Evolutionary conservation across 2,329 filamentous ascomycete species (phyloP).

Genomic region (Stromatinia cepivora): DNA sequence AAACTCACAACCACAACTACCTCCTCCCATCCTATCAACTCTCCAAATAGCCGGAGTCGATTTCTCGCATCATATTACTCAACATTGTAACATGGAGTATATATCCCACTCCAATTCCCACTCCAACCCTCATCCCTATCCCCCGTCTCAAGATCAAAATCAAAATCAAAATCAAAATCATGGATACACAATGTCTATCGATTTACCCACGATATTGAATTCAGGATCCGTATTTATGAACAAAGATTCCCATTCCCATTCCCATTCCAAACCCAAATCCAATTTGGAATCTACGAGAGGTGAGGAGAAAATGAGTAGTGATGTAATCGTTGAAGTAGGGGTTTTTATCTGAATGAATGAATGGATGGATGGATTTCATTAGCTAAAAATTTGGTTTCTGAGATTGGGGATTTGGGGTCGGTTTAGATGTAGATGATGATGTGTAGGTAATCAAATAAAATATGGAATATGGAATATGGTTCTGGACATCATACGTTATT

Average conservation of each 20-base stretch:
- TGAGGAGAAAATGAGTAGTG: neutral
- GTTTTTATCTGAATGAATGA: neutral
- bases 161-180: neutral
- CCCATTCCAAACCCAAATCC: too few relatives aligned
- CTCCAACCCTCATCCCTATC: too few relatives aligned
- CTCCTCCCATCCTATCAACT: neutral
- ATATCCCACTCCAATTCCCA: neutral
- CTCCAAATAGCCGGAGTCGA: neutral
- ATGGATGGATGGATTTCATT: too few relatives aligned
- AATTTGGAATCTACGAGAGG: neutral
- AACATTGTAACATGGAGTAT: too few relatives aligned
- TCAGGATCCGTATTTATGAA: too few relatives aligned
- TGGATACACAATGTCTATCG: neutral
- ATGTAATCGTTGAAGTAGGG: neutral
- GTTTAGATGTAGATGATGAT: neutral
- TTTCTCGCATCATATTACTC: neutral
- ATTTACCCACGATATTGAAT: neutral
- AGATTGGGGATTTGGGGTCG: neutral
- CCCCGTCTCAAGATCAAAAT: neutral
- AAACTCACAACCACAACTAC: too few relatives aligned
- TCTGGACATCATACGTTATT: too few relatives aligned
- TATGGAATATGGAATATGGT: too few relatives aligned
- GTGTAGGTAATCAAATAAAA: too few relatives aligned
- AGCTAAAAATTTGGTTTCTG: too few relatives aligned
- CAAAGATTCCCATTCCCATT: too few relatives aligned